Conservation (phyloP, 768 basidiomycete species). For the Mycena chlorophos region DNA sequence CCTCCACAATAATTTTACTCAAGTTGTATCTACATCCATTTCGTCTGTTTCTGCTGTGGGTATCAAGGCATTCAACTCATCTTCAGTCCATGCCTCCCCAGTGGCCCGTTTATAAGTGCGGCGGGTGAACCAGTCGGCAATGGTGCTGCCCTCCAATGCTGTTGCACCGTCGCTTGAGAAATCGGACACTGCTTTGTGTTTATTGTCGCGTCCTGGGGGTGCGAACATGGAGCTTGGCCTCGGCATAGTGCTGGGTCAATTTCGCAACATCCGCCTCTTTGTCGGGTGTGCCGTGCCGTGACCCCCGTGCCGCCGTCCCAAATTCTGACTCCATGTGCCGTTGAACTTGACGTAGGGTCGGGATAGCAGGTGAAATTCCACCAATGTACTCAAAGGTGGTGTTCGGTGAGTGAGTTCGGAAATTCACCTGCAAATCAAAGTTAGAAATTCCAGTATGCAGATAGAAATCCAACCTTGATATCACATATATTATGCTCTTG, state of each 20-base stretch:
- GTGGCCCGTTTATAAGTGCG: conserved; percentile 3
- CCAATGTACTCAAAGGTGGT: conserved; percentile 21
- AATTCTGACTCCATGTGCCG: conserved; percentile 24
- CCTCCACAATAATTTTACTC: neutral
- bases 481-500: conserved; percentile 22
- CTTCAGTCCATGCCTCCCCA: conserved; percentile 6
- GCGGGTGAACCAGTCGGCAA: conserved; percentile 11
- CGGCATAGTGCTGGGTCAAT: conserved; percentile 9
- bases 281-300: conserved; percentile 13
- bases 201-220: conserved; percentile 1
- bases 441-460: neutral
- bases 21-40: neutral
- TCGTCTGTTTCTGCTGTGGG: neutral
- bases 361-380: conserved; percentile 21
- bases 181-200: neutral
- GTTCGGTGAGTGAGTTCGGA: conserved; percentile 17
- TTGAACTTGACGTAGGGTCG: conserved; percentile 12
- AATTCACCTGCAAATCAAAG: conserved; percentile 8
- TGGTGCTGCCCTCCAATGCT: conserved; percentile 8
- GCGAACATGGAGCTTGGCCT: conserved; percentile 4
- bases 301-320: conserved; percentile 5
- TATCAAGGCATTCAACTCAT: neutral
- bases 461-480: conserved; percentile 9
- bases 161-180: conserved; percentile 1
- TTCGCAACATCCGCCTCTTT: conserved; percentile 18